Evolutionary conservation across 805 yeast genomes (phyloP).

Genomic region (Candida arabinofermentans): DNA sequence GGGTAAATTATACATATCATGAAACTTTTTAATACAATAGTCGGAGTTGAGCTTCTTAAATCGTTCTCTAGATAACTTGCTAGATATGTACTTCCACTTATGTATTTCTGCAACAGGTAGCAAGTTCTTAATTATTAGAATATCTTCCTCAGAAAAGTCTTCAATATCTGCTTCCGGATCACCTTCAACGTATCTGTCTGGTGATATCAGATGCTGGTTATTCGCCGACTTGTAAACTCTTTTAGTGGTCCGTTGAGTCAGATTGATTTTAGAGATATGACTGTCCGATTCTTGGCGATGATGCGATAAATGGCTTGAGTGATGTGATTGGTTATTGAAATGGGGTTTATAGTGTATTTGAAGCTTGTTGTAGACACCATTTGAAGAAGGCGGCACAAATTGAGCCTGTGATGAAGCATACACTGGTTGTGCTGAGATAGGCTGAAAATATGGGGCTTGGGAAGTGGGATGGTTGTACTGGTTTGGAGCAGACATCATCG

Average conservation of each 20-base stretch:
- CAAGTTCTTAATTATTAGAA: slow-evolving; percentile 23
- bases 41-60: slow-evolving; percentile 30
- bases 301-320: slow-evolving; percentile 2
- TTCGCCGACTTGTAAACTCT: slow-evolving; percentile 11
- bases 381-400: not conserved
- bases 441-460: not conserved
- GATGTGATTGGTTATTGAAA: not conserved
- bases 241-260: not conserved
- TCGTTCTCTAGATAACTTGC: slow-evolving; percentile 26
- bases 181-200: slow-evolving; percentile 21
- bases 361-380: not conserved
- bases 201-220: slow-evolving; percentile 13
- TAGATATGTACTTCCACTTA: slow-evolving; percentile 32
- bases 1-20: slow-evolving; percentile 31
- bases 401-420: not conserved
- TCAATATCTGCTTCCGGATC: slow-evolving; percentile 22
- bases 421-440: not conserved
- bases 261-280: not conserved
- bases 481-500: not conserved
- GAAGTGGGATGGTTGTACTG: slow-evolving; percentile 1
- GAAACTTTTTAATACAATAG: slow-evolving; percentile 28
- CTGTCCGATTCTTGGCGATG: slow-evolving; percentile 1
- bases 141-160: slow-evolving; percentile 29
- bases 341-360: not conserved
- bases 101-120: slow-evolving; percentile 31